phyloP scores from a whole-genome alignment of 306 rosid genomes.

The Acacia crassicarpa region DNA sequence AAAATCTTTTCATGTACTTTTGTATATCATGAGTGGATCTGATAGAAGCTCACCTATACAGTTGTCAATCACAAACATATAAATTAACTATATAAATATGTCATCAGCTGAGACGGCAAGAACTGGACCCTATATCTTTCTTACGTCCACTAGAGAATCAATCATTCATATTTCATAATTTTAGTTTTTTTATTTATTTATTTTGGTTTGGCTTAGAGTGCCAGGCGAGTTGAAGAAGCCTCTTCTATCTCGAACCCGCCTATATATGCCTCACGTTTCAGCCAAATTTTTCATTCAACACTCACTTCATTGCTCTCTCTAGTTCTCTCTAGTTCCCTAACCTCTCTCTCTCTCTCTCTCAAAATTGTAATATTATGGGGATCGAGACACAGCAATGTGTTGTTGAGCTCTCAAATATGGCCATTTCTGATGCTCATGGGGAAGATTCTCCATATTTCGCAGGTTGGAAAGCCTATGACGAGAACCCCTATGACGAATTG shows the following conservation, averaged over 20 bases:
- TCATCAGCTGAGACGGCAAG: conserved; percentile 16
- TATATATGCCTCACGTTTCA: conserved; percentile 38
- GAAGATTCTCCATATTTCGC: conserved; percentile 92
- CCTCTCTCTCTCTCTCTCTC: neutral
- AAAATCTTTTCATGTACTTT: conserved; percentile 46
- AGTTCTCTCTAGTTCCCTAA: neutral
- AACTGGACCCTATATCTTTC: conserved; percentile 23
- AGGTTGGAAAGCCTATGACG: conserved; percentile 96
- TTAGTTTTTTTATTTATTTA: neutral
- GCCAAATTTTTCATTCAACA: conserved; percentile 40
- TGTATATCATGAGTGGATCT: conserved; percentile 30
- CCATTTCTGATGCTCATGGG: conserved; percentile 80
- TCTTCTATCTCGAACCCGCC: conserved; percentile 12
- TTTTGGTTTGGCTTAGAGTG: neutral
- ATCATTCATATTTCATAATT: conserved; percentile 35
- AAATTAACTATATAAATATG: conserved; percentile 12
- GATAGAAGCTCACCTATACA: conserved; percentile 44
- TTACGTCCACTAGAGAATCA: conserved; percentile 14
- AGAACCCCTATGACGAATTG: conserved; percentile 66
- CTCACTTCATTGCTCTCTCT: neutral
- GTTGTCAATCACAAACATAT: conserved; percentile 54
- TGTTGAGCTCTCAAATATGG: conserved; percentile 59
- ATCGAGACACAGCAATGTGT: conserved; percentile 45
- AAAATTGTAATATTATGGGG: conserved; percentile 37
- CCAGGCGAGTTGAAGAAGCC: conserved; percentile 4